These are phyloP conservation scores for Neurospora tetraspora DNA, from an alignment of 495 filamentous ascomycete genomes.

Conservation along the genomic window DNA sequence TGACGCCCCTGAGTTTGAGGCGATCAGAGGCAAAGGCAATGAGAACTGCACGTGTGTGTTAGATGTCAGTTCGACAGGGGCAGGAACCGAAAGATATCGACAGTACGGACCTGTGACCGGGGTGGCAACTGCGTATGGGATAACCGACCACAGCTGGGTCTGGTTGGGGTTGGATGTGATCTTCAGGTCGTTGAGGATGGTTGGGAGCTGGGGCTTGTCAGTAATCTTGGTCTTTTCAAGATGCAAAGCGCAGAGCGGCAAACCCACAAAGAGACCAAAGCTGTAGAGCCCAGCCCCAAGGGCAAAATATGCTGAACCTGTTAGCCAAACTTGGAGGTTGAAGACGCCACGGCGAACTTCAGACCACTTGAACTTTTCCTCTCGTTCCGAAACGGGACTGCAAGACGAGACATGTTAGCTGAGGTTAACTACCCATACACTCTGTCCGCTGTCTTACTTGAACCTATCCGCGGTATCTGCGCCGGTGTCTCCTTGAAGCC, in stretches of 20 bases:
- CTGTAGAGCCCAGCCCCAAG: constrained; percentile 36
- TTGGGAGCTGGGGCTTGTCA: constrained; percentile 52
- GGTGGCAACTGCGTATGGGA: constrained; percentile 55
- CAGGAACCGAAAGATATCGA: constrained; percentile 22
- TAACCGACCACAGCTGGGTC: constrained; percentile 58
- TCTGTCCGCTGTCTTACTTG: constrained; percentile 15
- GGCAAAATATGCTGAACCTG: constrained; percentile 34
- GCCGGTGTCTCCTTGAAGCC: constrained; percentile 25
- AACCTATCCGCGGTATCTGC: constrained; percentile 20
- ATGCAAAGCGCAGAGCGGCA: neutral
- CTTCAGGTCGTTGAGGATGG: constrained; percentile 55
- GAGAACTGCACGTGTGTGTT: constrained; percentile 17
- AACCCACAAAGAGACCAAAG: constrained; percentile 44
- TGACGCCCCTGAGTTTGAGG: constrained; percentile 28
- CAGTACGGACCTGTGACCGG: constrained; percentile 38
- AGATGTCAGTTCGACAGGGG: neutral
- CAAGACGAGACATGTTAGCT: neutral
- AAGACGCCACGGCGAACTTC: constrained; percentile 52
- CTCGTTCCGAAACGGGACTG: constrained; percentile 26
- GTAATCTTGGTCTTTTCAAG: constrained; percentile 19
- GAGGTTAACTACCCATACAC: neutral
- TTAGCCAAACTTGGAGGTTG: constrained; percentile 48
- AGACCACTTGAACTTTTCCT: constrained; percentile 52
- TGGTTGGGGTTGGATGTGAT: constrained; percentile 47
- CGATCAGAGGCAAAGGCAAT: constrained; percentile 38